These are phyloP conservation scores for Acephala macrosclerotiorum DNA, from an alignment of 2,329 filamentous ascomycete species.

Conservation along the genomic window DNA sequence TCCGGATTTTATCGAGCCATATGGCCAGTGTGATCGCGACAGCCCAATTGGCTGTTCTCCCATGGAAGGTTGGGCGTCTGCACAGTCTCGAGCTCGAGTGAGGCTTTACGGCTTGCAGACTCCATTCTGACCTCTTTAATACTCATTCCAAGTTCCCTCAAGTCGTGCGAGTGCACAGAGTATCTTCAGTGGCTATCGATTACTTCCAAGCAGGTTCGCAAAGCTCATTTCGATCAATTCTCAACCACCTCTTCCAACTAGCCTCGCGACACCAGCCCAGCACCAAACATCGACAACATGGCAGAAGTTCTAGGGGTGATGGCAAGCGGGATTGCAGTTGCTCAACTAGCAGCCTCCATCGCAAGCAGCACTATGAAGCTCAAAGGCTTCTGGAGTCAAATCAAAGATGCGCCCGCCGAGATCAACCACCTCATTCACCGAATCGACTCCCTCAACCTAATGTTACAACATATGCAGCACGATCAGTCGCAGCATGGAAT, in stretches of 20 bases:
- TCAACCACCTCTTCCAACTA: not conserved
- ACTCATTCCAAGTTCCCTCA: not conserved
- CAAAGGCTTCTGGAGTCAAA: conserved; percentile 28
- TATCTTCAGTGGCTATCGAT: not conserved
- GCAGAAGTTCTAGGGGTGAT: conserved; percentile 23
- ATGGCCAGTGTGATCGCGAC: not conserved
- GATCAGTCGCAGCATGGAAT: conserved; percentile 8
- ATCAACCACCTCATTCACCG: conserved; percentile 21
- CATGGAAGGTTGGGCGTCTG: too few species aligned
- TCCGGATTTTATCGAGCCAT: not conserved
- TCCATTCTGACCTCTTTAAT: not conserved
- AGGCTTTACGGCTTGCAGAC: conserved; percentile 1
- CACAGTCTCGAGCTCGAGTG: not conserved
- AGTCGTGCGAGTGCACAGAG: not conserved
- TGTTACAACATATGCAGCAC: conserved; percentile 21
- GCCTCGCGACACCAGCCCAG: not conserved
- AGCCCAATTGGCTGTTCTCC: not conserved
- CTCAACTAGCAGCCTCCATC: conserved; percentile 21
- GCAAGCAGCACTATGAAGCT: conserved; percentile 26
- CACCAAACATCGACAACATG: conserved; percentile 7
- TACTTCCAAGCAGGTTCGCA: not conserved
- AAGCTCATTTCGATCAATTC: not conserved
- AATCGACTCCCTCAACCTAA: conserved; percentile 21
- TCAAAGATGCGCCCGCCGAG: conserved; percentile 26
- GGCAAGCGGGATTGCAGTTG: conserved; percentile 25